phyloP scores from a whole-genome alignment of 148 eudicot genomes.

The Polygonum maritimum region DNA sequence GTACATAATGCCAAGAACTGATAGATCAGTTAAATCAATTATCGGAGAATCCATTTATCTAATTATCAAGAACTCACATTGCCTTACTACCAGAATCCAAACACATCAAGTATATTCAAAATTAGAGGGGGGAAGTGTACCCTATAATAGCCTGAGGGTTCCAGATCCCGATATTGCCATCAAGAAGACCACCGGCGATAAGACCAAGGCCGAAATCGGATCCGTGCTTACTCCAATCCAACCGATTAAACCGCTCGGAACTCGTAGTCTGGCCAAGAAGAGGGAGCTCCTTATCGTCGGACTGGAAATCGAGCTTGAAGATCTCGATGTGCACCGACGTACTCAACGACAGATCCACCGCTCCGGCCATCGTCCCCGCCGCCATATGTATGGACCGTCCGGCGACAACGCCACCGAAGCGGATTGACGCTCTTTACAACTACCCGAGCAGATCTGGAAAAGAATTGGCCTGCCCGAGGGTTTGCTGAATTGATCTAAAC shows the following conservation, averaged over 20 bases:
- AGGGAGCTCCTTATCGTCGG: conserved; percentile 54
- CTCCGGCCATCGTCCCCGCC: conserved; percentile 95
- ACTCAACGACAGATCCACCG: conserved; percentile 85
- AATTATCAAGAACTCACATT: neutral
- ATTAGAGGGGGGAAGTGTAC: conserved; percentile 17
- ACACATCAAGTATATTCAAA: neutral
- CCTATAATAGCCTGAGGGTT: conserved; percentile 56
- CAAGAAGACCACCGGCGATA: conserved; percentile 76
- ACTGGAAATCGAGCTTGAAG: conserved; percentile 70
- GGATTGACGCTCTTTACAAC: conserved; percentile 59
- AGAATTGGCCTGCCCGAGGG: neutral
- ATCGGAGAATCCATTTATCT: neutral
- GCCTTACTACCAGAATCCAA: neutral
- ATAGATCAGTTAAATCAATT: neutral
- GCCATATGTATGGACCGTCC: conserved; percentile 68
- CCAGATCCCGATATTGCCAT: conserved; percentile 73
- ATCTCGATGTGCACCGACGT: conserved; percentile 77
- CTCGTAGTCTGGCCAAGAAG: conserved; percentile 43
- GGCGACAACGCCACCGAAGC: conserved; percentile 86
- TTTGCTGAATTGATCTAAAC: neutral
- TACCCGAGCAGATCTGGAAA: conserved; percentile 3
- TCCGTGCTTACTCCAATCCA: conserved; percentile 58
- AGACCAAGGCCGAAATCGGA: conserved; percentile 51
- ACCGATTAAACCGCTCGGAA: conserved; percentile 70
- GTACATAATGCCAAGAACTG: neutral